A percentile compares a stretch with the other conserved stretches of the same genome.
Conservation (phyloP, 495 filamentous ascomycete species). For the Penicillium tannophilum region DNA sequence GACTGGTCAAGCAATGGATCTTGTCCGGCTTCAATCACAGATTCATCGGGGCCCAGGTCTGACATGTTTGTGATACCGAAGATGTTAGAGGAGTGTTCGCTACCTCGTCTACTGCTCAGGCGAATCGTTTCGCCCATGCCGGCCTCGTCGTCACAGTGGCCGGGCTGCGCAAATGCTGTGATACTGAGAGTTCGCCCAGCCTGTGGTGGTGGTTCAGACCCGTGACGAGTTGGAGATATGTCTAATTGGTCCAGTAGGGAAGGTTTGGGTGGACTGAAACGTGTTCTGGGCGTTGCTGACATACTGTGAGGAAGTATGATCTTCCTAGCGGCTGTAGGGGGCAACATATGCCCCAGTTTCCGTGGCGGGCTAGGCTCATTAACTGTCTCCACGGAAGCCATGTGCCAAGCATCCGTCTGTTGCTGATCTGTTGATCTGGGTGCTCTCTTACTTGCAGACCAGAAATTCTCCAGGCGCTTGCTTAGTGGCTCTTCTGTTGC, state of each 20-base stretch:
- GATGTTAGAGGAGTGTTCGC: conserved; percentile 31
- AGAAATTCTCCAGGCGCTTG: conserved; percentile 45
- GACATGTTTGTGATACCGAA: conserved; percentile 43
- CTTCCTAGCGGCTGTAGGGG: conserved; percentile 35
- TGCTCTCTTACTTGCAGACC: conserved; percentile 38
- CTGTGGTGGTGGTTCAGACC: conserved; percentile 36
- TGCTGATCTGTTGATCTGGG: conserved; percentile 22
- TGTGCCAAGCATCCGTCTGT: conserved; percentile 24
- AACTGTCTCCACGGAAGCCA: conserved; percentile 16
- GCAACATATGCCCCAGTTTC: conserved; percentile 34
- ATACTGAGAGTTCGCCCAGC: conserved; percentile 25
- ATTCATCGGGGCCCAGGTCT: conserved; percentile 32
- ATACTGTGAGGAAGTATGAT: conserved; percentile 42
- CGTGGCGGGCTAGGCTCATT: conserved; percentile 24
- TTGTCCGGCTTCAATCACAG: conserved; percentile 30
- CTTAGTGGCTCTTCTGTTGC: conserved; percentile 42
- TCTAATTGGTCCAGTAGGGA: conserved; percentile 46
- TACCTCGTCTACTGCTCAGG: conserved; percentile 27
- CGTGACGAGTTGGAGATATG: conserved; percentile 42
- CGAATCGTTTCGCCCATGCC: conserved; percentile 30
- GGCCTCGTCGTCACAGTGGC: conserved; percentile 23
- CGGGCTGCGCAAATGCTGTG: conserved; percentile 18
- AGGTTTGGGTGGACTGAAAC: conserved; percentile 50
- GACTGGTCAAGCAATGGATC: conserved; percentile 34
- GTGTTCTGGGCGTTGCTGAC: conserved; percentile 42